Evolutionary conservation across 2,329 filamentous ascomycete genomes (phyloP).

Genomic region (Phyllosticta paracitricarpa): DNA sequence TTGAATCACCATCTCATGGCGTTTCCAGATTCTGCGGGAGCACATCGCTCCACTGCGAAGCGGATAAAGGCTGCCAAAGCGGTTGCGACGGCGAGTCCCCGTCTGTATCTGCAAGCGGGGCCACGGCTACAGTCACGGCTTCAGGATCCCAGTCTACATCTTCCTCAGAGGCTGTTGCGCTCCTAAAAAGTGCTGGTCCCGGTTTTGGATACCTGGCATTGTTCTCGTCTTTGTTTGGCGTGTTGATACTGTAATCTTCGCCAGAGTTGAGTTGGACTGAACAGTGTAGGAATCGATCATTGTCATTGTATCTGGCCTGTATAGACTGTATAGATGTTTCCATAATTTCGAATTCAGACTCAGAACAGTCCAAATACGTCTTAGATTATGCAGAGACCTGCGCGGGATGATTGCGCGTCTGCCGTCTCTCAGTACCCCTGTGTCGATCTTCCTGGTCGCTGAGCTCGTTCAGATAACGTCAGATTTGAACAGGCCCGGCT

Average conservation of each 20-base stretch:
- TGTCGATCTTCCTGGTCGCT: not conserved
- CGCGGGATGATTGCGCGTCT: not conserved
- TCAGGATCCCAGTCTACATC: not conserved
- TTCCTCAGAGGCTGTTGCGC: not conserved
- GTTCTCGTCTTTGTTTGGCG: not conserved
- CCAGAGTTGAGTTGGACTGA: not conserved
- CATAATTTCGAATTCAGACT: not conserved
- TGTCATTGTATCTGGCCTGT: not conserved
- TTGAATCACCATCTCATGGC: not conserved
- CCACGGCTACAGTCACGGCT: slow-evolving; percentile 2
- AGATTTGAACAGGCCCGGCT: not conserved
- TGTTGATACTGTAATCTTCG: not conserved
- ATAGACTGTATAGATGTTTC: not conserved
- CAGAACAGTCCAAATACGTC: not conserved
- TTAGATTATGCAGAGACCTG: not conserved
- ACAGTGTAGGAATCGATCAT: not conserved
- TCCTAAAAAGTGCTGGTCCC: not conserved
- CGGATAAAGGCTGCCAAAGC: not conserved
- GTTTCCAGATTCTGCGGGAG: slow-evolving; percentile 1
- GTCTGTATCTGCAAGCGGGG: not conserved
- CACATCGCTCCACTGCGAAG: not conserved
- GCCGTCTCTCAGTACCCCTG: not conserved
- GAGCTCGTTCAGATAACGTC: not conserved
- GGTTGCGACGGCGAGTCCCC: not conserved
- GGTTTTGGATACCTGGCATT: not conserved